Base-by-base conservation (phyloP, 1,284 basidiomycete genomes). In the Clitocybe nebularis region DNA sequence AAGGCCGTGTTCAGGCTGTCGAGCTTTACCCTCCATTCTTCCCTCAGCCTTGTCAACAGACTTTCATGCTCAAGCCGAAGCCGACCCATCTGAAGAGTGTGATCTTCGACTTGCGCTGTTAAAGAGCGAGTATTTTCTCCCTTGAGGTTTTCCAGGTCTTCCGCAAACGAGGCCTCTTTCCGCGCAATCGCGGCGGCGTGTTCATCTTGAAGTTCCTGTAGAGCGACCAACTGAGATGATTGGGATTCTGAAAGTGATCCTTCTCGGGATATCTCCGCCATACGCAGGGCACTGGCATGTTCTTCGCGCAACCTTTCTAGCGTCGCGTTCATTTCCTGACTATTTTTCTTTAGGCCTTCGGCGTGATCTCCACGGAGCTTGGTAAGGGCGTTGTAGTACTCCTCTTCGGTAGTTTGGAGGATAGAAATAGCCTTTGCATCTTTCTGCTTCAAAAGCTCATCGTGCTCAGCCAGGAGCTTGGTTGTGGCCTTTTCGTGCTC, bases 341-440 rank as follows among this genome's bases (percentile, higher is more conserved):
- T 66, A 41, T 83, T 74, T 53, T 72, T 77, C 52, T 76, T 74
- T 37, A 89, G 59, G 16, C 73, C 68, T 44, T 79, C 76, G 2
- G 77, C 72, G 51, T 89, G 84, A 55, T 87, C 83, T 9, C 59
- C 65, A 22, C 83, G 79, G 29, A 89, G 72, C 54, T 82, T 85
- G 13, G 79, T 83, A 35, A 92, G 64, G 11, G 78, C 81, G 40
- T 85, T 79, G 57, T 89, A 88, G 55, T 87, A 89, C 53, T 89
- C 82, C 54, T 85, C 86, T 55, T 89, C 84, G 2, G 82, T 86
- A 36, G 71, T 75, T 46, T 79, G 77, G 5, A 86, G 69, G 23
- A 68, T 66, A 10, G 71, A 63, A 4, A 75, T 69, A 14, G 74
- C 60, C 46, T 74, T 68, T 16, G 81, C 78, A 37, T 84, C 81